A percentile compares a stretch with the other conserved stretches of the same genome.
phyloP scores from a whole-genome alignment of 2,329 filamentous ascomycete species.

The Talaromyces amestolkiae region DNA sequence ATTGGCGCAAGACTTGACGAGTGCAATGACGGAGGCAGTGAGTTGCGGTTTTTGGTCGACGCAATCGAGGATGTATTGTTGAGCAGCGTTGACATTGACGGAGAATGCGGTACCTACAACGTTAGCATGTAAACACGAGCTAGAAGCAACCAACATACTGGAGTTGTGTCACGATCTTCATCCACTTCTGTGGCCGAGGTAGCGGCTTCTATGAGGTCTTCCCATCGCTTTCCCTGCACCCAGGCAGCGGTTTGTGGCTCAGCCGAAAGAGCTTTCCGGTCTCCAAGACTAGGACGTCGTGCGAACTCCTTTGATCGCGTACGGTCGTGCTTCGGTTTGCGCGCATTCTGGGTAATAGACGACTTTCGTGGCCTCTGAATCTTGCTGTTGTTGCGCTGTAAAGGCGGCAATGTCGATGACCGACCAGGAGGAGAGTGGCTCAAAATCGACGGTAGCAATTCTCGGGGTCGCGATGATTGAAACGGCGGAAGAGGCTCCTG shows the following conservation, averaged over 20 bases:
- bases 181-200: slow-evolving; percentile 88
- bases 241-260: slow-evolving; percentile 74
- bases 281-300: slow-evolving; percentile 69
- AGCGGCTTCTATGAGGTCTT: slow-evolving; percentile 91
- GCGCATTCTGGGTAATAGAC: slow-evolving; percentile 76
- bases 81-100: slow-evolving; percentile 40
- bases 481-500: slow-evolving; percentile 70
- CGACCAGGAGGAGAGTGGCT: slow-evolving; percentile 76
- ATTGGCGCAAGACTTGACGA: slow-evolving; percentile 45
- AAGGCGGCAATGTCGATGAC: slow-evolving; percentile 81
- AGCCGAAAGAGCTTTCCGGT: slow-evolving; percentile 80
- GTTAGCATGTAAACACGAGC: slow-evolving; percentile 10
- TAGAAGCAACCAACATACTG: slow-evolving; percentile 58
- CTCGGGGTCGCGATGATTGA: slow-evolving; percentile 62
- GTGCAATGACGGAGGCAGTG: slow-evolving; percentile 61
- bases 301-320: slow-evolving; percentile 73
- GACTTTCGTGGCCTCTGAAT: slow-evolving; percentile 75
- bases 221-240: slow-evolving; percentile 83
- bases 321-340: slow-evolving; percentile 75
- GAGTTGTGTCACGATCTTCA: slow-evolving; percentile 81
- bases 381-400: slow-evolving; percentile 64
- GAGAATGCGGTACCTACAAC: slow-evolving; percentile 38
- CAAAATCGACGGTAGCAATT: slow-evolving; percentile 79
- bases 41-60: slow-evolving; percentile 53
- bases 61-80: slow-evolving; percentile 40